Percentiles rank a stretch among this genome's conserved stretches.
Evolutionary conservation across 2,329 filamentous ascomycete species (phyloP).

Genomic region (Septoria linicola): DNA sequence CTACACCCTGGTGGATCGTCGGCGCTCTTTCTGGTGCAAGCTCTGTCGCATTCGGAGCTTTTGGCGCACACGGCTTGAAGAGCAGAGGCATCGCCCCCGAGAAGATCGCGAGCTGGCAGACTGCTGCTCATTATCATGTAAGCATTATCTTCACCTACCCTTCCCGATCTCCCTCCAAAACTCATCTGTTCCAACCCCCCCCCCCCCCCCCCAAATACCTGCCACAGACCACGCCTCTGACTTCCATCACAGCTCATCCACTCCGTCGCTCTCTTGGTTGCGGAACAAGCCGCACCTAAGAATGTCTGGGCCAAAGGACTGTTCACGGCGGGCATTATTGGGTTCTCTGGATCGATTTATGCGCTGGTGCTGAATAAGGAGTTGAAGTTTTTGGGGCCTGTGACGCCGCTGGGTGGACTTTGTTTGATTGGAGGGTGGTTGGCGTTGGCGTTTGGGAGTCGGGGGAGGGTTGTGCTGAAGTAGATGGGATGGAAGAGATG

Average conservation of each 20-base stretch:
- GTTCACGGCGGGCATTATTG: conserved; percentile 64
- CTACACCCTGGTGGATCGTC: conserved; percentile 56
- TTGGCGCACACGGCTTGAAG: conserved; percentile 67
- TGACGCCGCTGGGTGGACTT: conserved; percentile 64
- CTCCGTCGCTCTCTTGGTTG: conserved; percentile 59
- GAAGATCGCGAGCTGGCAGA: conserved; percentile 60
- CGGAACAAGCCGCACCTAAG: conserved; percentile 51
- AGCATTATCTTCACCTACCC: conserved; percentile 2
- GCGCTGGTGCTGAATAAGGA: conserved; percentile 61
- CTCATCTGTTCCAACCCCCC: too few relatives aligned
- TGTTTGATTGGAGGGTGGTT: conserved; percentile 66
- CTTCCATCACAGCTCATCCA: conserved; percentile 56
- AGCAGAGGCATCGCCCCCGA: conserved; percentile 59
- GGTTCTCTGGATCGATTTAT: conserved; percentile 68
- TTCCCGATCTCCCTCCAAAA: not conserved
- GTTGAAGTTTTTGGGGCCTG: conserved; percentile 61
- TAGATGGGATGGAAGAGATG: not conserved
- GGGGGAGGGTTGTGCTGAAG: conserved; percentile 30
- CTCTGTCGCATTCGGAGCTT: conserved; percentile 63
- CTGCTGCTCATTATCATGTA: conserved; percentile 68
- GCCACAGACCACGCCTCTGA: too few relatives aligned
- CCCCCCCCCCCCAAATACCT: too few relatives aligned
- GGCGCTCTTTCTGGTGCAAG: conserved; percentile 63
- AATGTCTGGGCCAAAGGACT: conserved; percentile 55
- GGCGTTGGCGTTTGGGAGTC: conserved; percentile 45